Conservation (phyloP, 2,329 filamentous ascomycete species). For the Colletotrichum orbiculare region DNA sequence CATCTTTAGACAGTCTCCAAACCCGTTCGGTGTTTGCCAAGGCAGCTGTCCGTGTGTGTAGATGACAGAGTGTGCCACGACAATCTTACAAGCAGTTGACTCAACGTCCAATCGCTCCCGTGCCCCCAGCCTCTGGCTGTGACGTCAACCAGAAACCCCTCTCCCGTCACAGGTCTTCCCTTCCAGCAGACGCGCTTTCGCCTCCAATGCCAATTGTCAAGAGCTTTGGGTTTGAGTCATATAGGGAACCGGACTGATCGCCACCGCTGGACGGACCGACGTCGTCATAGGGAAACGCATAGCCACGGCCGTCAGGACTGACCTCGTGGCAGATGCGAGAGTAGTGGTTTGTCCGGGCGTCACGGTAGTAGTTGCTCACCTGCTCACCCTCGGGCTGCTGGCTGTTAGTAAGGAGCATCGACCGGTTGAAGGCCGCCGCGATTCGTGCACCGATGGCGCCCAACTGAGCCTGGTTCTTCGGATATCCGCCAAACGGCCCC, state of each 20-base stretch:
- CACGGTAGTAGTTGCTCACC: conserved; percentile 63
- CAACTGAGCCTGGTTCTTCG: conserved; percentile 55
- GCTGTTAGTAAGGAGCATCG: conserved; percentile 69
- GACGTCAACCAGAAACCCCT: background rate
- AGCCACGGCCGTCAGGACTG: conserved; percentile 70
- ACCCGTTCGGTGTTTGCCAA: no score
- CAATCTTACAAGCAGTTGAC: no score
- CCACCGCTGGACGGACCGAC: conserved; percentile 64
- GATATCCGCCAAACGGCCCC: conserved; percentile 65
- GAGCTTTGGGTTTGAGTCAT: conserved; percentile 64
- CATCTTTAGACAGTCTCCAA: no score
- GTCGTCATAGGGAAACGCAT: conserved; percentile 80
- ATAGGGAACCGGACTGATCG: conserved; percentile 73
- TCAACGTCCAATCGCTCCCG: no score
- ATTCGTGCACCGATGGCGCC: conserved; percentile 78
- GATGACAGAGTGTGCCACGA: no score
- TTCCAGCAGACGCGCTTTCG: conserved; percentile 8
- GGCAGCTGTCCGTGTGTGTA: no score
- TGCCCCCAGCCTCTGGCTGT: background rate
- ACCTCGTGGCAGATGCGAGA: conserved; percentile 71
- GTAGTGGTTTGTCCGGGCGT: conserved; percentile 73
- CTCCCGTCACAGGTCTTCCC: conserved; percentile 7
- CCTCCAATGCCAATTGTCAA: conserved; percentile 69
- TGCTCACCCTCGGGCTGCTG: conserved; percentile 64
- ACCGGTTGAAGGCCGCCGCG: conserved; percentile 80